A percentile compares a stretch with the other conserved stretches of the same genome.
Conservation (phyloP, 2,329 filamentous ascomycete genomes). For the Fonsecaea monophora region DNA sequence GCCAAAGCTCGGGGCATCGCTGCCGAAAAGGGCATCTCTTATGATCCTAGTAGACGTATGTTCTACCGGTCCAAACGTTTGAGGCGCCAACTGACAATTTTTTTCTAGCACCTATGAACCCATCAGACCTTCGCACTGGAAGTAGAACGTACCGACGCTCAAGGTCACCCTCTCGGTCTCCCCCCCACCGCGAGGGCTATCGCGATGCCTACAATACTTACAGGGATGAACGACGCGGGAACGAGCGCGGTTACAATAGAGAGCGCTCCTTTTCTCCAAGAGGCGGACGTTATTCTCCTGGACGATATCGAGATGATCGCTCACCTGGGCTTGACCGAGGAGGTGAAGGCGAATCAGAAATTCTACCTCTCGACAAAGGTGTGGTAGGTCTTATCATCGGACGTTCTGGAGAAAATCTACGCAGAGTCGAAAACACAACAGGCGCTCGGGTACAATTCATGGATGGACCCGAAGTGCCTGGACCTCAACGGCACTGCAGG, state of each 20-base stretch:
- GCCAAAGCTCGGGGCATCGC: constrained; percentile 84
- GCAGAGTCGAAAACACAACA: constrained; percentile 82
- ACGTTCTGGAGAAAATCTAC: constrained; percentile 84
- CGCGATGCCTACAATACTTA: constrained; percentile 82
- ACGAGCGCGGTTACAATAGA: constrained; percentile 65
- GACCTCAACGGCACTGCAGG: constrained; percentile 80
- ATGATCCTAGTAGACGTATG: constrained; percentile 51
- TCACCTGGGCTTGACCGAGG: constrained; percentile 57
- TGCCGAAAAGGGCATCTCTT: constrained; percentile 73
- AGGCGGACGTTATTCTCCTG: constrained; percentile 57
- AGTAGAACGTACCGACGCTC: constrained; percentile 67
- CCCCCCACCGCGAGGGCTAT: constrained; percentile 72
- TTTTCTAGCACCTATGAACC: constrained; percentile 31
- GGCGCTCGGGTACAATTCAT: constrained; percentile 87
- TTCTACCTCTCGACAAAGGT: constrained; percentile 83
- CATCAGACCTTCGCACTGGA: constrained; percentile 30
- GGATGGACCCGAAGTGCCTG: constrained; percentile 73
- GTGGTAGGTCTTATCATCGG: constrained; percentile 91
- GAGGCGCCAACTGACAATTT: background rate
- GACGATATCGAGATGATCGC: constrained; percentile 56
- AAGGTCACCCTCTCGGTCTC: constrained; percentile 73
- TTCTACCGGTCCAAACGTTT: background rate
- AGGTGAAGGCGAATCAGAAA: constrained; percentile 75
- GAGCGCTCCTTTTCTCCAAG: constrained; percentile 76
- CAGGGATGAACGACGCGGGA: constrained; percentile 76